phyloP scores from a whole-genome alignment of 768 basidiomycete species.

The Trametes cubensis region DNA sequence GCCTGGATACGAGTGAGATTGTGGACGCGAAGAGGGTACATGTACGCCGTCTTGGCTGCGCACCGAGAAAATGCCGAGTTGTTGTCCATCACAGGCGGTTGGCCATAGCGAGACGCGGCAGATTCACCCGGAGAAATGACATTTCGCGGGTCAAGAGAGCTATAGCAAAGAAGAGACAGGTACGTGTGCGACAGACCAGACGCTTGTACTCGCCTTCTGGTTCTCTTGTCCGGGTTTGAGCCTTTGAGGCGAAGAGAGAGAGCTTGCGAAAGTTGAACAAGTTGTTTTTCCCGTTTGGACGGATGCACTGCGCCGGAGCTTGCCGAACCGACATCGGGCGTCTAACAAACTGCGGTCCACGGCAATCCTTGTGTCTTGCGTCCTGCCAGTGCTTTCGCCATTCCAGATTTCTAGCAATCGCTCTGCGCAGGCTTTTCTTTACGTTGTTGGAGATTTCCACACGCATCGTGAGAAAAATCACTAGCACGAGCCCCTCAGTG shows the following conservation, averaged over 20 bases:
- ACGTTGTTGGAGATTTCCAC: too few relatives aligned
- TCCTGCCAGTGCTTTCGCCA: too few relatives aligned
- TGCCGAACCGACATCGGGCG: constrained; percentile 1
- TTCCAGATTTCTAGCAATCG: too few relatives aligned
- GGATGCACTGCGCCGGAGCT: not conserved
- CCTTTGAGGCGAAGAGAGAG: not conserved
- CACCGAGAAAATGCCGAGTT: constrained; percentile 22
- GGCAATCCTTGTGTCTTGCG: too few relatives aligned
- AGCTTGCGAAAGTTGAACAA: not conserved
- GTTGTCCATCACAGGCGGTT: constrained; percentile 1
- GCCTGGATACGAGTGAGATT: constrained; percentile 14
- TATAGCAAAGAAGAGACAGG: not conserved
- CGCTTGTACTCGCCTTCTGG: not conserved
- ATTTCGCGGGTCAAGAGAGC: not conserved
- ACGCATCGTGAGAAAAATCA: too few relatives aligned
- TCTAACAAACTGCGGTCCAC: not conserved
- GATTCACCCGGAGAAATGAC: constrained; percentile 14
- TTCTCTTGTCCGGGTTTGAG: not conserved
- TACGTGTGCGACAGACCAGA: constrained; percentile 4
- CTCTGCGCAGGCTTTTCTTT: too few relatives aligned
- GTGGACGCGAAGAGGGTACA: not conserved
- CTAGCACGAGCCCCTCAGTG: too few relatives aligned
- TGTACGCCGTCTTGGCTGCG: constrained; percentile 7
- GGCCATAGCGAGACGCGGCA: not conserved
- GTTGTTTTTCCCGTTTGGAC: constrained; percentile 9